phyloP scores from a whole-genome alignment of 2,329 filamentous ascomycete species.

The Ophiocordyceps camponoti-floridani region DNA sequence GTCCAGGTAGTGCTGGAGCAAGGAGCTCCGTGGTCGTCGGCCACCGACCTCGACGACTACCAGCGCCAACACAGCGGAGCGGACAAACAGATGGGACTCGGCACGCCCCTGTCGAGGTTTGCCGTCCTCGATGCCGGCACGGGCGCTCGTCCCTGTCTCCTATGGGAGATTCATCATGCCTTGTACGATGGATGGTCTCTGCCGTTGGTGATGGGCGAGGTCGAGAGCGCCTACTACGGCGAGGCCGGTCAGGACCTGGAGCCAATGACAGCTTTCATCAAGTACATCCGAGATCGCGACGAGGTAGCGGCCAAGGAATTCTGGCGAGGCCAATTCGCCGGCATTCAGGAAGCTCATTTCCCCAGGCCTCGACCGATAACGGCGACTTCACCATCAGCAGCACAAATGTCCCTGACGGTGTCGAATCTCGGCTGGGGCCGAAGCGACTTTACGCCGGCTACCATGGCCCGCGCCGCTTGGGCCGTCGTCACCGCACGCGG shows the following conservation, averaged over 20 bases:
- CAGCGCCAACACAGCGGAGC: slow-evolving; percentile 12
- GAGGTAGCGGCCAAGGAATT: slow-evolving; percentile 12
- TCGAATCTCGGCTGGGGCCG: slow-evolving; percentile 1
- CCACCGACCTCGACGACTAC: slow-evolving; percentile 14
- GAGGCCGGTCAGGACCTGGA: background rate
- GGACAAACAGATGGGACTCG: slow-evolving; percentile 7
- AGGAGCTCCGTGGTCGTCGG: slow-evolving; percentile 12
- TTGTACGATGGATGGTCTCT: slow-evolving; percentile 34
- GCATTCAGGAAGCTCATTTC: slow-evolving; percentile 3
- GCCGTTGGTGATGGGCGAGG: slow-evolving; percentile 12
- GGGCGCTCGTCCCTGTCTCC: slow-evolving; percentile 2
- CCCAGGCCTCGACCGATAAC: slow-evolving; percentile 1
- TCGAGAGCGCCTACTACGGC: slow-evolving; percentile 4
- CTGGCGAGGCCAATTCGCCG: slow-evolving; percentile 22
- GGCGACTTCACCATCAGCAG: slow-evolving; percentile 6
- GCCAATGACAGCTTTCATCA: slow-evolving; percentile 21
- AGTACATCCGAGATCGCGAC: slow-evolving; percentile 19
- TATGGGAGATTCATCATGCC: slow-evolving; percentile 29
- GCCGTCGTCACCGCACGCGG: slow-evolving; percentile 16
- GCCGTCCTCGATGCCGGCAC: slow-evolving; percentile 2
- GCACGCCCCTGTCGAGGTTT: slow-evolving; percentile 6
- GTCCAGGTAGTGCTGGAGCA: slow-evolving; percentile 21
- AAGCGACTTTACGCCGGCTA: slow-evolving; percentile 8
- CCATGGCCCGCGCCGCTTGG: slow-evolving; percentile 8
- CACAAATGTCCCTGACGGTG: background rate